These are phyloP conservation scores for Scedosporium aurantiacum DNA, from an alignment of 2,329 filamentous ascomycete species.

Conservation along the genomic window DNA sequence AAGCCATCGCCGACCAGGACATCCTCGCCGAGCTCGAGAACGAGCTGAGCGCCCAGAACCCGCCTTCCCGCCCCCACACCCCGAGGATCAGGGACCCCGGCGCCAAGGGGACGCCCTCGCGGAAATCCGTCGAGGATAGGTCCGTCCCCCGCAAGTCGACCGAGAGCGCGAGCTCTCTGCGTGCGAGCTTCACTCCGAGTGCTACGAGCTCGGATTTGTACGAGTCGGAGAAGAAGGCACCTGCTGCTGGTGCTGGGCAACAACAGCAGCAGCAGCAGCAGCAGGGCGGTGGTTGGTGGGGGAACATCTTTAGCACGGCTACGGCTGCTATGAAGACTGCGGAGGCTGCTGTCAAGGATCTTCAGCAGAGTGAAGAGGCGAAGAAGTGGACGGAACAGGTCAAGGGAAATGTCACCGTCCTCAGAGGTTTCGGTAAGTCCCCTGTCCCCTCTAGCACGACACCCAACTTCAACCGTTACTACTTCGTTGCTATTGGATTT, in stretches of 20 bases:
- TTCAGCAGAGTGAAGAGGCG: constrained; percentile 92
- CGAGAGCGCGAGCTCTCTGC: constrained; percentile 59
- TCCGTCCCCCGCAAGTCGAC: constrained; percentile 53
- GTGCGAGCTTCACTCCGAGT: constrained; percentile 60
- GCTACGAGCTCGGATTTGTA: constrained; percentile 52
- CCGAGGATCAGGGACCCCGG: constrained; percentile 56
- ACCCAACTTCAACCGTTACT: background rate
- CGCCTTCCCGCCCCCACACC: constrained; percentile 69
- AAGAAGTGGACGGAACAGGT: constrained; percentile 95
- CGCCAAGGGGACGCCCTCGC: constrained; percentile 33
- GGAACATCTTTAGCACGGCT: constrained; percentile 71
- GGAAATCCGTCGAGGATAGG: constrained; percentile 52
- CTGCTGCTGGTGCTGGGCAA: constrained; percentile 18
- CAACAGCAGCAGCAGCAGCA: constrained; percentile 24
- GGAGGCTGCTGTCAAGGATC: constrained; percentile 85
- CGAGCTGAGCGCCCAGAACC: constrained; percentile 64
- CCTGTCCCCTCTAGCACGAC: background rate
- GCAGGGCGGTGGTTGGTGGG: constrained; percentile 73
- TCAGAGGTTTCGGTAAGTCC: constrained; percentile 61
- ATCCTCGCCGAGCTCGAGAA: constrained; percentile 72
- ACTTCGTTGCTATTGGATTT: too few species aligned
- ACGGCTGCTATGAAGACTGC: constrained; percentile 84
- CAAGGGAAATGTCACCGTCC: constrained; percentile 70
- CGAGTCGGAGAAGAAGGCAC: constrained; percentile 31
- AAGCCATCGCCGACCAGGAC: constrained; percentile 51